Conservation (phyloP, 1,284 basidiomycete species). For the Tremellales sp. region DNA sequence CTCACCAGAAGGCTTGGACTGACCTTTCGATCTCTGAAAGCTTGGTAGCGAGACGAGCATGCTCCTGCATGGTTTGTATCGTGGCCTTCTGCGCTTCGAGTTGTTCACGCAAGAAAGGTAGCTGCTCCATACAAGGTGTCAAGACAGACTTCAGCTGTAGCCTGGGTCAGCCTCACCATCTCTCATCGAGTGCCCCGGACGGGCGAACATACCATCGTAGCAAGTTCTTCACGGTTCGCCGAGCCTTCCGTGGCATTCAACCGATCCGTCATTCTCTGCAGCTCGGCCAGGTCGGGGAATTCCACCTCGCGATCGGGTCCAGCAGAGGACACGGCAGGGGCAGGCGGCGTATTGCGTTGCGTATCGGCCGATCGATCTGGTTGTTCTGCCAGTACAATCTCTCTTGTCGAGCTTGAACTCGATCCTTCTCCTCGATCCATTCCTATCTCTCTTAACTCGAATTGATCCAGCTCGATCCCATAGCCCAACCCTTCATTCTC, state of each 20-base stretch:
- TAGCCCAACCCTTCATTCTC: neutral
- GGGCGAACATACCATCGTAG: no score
- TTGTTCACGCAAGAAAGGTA: constrained; percentile 35
- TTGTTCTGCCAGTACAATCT: neutral
- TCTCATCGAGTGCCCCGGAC: no score
- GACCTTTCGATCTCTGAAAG: constrained; percentile 35
- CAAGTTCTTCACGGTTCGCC: no score
- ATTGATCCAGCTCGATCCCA: neutral
- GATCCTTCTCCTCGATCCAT: neutral
- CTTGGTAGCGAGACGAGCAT: constrained; percentile 27
- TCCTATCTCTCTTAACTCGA: no score
- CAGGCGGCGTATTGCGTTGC: no score
- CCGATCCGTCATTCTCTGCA: constrained; percentile 15
- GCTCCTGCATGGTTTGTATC: constrained; percentile 38
- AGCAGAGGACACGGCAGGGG: no score
- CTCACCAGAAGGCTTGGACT: constrained; percentile 5
- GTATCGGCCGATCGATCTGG: no score
- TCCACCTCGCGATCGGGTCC: constrained; percentile 3
- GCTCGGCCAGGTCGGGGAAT: constrained; percentile 11
- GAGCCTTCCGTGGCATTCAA: constrained; percentile 8
- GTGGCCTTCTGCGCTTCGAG: constrained; percentile 37
- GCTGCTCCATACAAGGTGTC: constrained; percentile 13
- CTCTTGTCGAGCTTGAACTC: neutral
- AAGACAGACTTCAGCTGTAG: constrained; percentile 37
- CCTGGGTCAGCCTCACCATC: no score